Evolutionary conservation across 306 rosid species (phyloP), one percentile per base, ranked within the genome.

Genomic region (Mimosa pudica): DNA sequence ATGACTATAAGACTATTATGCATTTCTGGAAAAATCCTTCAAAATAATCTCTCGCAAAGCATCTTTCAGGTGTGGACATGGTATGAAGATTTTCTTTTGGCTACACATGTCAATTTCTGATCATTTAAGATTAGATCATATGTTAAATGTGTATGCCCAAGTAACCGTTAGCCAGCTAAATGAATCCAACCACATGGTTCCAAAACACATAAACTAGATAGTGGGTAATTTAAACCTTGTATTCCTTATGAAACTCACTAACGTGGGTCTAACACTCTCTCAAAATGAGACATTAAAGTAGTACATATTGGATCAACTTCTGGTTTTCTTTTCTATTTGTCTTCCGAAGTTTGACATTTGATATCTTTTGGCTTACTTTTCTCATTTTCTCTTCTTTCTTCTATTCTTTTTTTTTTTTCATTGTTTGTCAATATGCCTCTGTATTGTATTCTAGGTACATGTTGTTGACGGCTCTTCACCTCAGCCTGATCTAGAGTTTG

Each of bases 401-500:
- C 4, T 17, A 49, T 70, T 74, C 48, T 32, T 70, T 32, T 70
- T 70, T 32, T 70, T 44, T 24, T 73, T 67, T 17, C 14, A 8
- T 36, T 57, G 63, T 65, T 74, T 58, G 18, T n/a, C 54, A 80
- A 52, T 32, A 77, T 68, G 58, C 45, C 67, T 69, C 36, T 17
- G 30, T 65, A 54, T 82, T 81, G 80, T 68, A 41, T 84, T 76
- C 62, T 74, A 95, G 97, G 86, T 95, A 77, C 98, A 95, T 75
- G 90, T 95, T 65, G 90, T 95, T 69, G 98, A 95, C 81, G 98
- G 98, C 80, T 93, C 99, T 32, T 83, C 93, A 75, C 93, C 32
- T 18, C 98, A 93, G 84, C 97, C 99, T 38, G 96, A 95, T 83
- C 89, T 90, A 48, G 98, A 91, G 90, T 93, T 88, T 85, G 98